phyloP scores from a whole-genome alignment of 1,139 yeast species.

The Meyerozyma elateridarum region DNA sequence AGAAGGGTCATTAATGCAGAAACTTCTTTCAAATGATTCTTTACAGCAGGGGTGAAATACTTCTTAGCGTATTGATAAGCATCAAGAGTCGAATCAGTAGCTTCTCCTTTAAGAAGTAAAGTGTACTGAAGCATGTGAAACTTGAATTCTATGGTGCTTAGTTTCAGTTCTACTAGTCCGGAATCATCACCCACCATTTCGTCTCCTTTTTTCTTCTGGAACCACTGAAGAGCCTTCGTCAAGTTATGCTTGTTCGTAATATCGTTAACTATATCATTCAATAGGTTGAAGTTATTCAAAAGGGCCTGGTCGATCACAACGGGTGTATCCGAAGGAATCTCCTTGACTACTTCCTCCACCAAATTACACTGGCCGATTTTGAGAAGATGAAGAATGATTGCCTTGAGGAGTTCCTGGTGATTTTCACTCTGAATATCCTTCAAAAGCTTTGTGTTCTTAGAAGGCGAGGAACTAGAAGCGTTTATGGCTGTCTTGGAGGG shows the following conservation, averaged over 20 bases:
- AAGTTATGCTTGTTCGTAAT: constrained; percentile 32
- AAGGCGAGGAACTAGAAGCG: constrained; percentile 4
- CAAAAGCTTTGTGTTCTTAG: constrained; percentile 9
- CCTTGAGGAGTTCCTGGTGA: constrained; percentile 33
- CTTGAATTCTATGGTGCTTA: constrained; percentile 45
- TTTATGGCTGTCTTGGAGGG: constrained; percentile 2
- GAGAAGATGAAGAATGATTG: constrained; percentile 37
- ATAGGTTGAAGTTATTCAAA: constrained; percentile 24
- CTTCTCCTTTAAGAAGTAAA: constrained; percentile 31
- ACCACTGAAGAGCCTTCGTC: constrained; percentile 32
- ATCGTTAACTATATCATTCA: constrained; percentile 36
- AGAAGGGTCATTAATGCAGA: constrained; percentile 52
- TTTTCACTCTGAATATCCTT: constrained; percentile 22
- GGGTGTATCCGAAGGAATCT: constrained; percentile 14
- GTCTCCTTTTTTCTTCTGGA: constrained; percentile 17
- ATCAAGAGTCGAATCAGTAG: constrained; percentile 20
- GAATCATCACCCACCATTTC: no score
- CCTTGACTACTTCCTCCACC: constrained; percentile 29
- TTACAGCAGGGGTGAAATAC: constrained; percentile 45
- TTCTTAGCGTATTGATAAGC: constrained; percentile 56
- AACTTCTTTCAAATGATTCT: constrained; percentile 37
- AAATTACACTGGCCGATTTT: constrained; percentile 41
- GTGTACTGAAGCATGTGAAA: constrained; percentile 59
- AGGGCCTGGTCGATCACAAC: constrained; percentile 21
- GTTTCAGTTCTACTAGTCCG: neutral